Evolutionary conservation across 2,329 filamentous ascomycete genomes (phyloP), one percentile per base, ranked within the genome.

Genomic region (Fusarium longipes): DNA sequence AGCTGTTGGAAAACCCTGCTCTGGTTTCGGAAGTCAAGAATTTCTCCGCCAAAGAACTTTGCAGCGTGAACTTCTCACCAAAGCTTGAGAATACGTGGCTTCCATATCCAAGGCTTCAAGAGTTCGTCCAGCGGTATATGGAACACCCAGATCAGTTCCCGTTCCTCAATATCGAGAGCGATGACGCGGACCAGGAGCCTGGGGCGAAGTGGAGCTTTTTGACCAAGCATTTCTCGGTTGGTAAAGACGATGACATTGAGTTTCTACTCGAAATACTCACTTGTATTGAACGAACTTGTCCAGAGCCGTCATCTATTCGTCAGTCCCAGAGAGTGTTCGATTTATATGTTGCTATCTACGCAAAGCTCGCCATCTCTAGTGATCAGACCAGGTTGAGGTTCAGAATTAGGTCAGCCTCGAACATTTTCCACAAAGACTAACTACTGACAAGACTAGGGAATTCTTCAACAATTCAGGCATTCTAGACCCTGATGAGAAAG

Each of bases 311-410:
- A 1, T 33, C 54, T 2, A 8, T 27, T 6, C 11, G n/a, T 25
- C 67, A 68, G 35, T 40, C 30, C 0, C 42, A 57, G 0, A 62
- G 18, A 14, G 59, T 67, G 0, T 63, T 69, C 1, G 40, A 54
- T 8, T 8, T 69, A n/a, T 69, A 70, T 20, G 3, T 63, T 11
- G 67, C 63, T 4, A 56, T 70, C 18, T 67, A 60, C 20, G 48
- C 63, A 0, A 63, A 56, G 10, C 44, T 67, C 33, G 10, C 33
- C 1, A 38, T 62, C 0, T 36, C 53, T 1, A 2, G 5, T 0
- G 9, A 48, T n/a, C 38, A 24, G 20, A 5, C 15, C 8, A 18
- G 5, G 17, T 27, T 15, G 2, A 27, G 24, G 30, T 11, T 2
- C 12, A 57, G 45, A 0, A 47, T 70, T 8, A 59, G 3, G 62